These are phyloP conservation scores for Metarhizium sp. DNA, from an alignment of 2,329 filamentous ascomycete species.

Conservation along the genomic window DNA sequence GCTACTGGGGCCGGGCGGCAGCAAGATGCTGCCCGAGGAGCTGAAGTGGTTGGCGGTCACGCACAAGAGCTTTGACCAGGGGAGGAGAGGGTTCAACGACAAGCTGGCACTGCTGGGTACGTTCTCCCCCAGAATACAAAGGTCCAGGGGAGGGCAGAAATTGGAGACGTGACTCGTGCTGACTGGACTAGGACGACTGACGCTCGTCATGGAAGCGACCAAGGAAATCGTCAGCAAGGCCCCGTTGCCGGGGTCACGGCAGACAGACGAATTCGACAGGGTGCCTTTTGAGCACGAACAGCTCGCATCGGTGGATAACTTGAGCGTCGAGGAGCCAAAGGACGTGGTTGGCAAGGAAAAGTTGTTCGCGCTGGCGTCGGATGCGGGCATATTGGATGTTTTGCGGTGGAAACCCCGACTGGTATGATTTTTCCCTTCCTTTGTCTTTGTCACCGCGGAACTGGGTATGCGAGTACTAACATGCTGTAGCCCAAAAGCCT, in stretches of 20 bases:
- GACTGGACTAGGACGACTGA: constrained; percentile 22
- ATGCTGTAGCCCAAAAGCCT: constrained; percentile 51
- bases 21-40: constrained; percentile 73
- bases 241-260: constrained; percentile 15
- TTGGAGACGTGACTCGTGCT: constrained; percentile 1
- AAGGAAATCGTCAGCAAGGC: constrained; percentile 27
- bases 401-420: constrained; percentile 82
- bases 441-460: background rate
- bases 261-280: constrained; percentile 44
- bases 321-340: constrained; percentile 51
- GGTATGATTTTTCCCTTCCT: constrained; percentile 38
- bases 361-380: constrained; percentile 57
- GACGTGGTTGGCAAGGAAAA: constrained; percentile 55
- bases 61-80: constrained; percentile 97
- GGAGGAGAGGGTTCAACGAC: constrained; percentile 88
- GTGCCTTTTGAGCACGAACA: constrained; percentile 61
- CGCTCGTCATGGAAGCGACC: constrained; percentile 28
- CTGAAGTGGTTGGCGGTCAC: constrained; percentile 95
- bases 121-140: constrained; percentile 8
- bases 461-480: constrained; percentile 2
- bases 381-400: constrained; percentile 64
- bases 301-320: constrained; percentile 63
- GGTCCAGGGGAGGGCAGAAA: background rate
- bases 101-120: constrained; percentile 80
- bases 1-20: constrained; percentile 65